Evolutionary conservation across 2,329 filamentous ascomycete species (phyloP), one percentile per base, ranked within the genome.

Genomic region (Pyrenophora graminea): DNA sequence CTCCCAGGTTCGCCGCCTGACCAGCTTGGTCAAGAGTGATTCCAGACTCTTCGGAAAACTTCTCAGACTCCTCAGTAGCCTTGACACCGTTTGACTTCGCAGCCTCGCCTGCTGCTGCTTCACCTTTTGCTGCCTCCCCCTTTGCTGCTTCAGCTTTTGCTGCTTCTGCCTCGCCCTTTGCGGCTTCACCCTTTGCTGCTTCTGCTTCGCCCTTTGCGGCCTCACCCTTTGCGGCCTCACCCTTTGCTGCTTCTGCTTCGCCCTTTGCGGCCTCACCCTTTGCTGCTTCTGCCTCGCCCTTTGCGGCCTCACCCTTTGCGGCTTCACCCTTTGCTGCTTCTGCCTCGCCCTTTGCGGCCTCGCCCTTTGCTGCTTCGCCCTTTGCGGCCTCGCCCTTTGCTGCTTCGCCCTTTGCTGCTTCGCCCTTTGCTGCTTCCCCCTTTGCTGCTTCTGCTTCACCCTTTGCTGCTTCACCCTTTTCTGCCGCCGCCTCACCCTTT

Each of bases 51-150:
- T 71, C 65, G 2, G 65, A 61, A 47, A 71, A 70, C 39, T 54
- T 54, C 42, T 68, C 68, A 3, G 68, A 63, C 40, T 71, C 62
- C 34, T 70, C 55, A 4, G 63, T 66, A 13, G 68, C 68, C 37
- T 66, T 65, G 21, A 63, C 59, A 19, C 58, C 64, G n/a, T 63
- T 55, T 3, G 47, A 48, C 38, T 64, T 62, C 27, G 63, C 60
- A n/a, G 40, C 52, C 42, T 56, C 39, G 12, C 55, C 60, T n/a
- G 45, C 60, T 39, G 55, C 37, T 36, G 58, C 58, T 55, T 63
- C 54, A 9, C 4, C 23, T 47, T 56, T 31, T 33, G 52, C 40
- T 30, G 60, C 56, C 12, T 64, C 61, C 34, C 63, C 46, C 21
- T 48, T 48, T 32, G 46, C 49, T 17, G 43, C 44, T 25, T 58